These are phyloP conservation scores for Bifiguratus adelaidae DNA, from an alignment of 192 early-diverging fungal genomes.

Conservation along the genomic window DNA sequence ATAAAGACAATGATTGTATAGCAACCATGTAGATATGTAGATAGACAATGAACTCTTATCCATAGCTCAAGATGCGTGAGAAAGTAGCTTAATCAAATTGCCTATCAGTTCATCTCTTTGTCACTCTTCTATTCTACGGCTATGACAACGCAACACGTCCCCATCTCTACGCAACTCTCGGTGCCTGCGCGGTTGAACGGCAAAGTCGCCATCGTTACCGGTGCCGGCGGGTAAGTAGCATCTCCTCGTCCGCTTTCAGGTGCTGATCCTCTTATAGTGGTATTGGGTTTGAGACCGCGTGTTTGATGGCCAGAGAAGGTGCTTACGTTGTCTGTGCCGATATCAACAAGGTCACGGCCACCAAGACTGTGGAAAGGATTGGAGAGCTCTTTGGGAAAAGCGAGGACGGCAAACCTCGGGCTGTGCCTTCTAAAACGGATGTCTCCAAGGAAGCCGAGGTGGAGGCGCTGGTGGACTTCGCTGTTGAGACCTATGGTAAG, in stretches of 20 bases:
- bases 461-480: constrained; percentile 47
- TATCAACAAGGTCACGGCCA: constrained; percentile 52
- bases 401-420: constrained; percentile 25
- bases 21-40: too few relatives aligned
- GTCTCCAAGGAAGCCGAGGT: constrained; percentile 67
- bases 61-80: too few relatives aligned
- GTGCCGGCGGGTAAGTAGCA: constrained; percentile 55
- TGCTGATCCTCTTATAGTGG: constrained; percentile 33
- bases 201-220: constrained; percentile 78
- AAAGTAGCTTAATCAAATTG: too few relatives aligned
- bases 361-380: constrained; percentile 41
- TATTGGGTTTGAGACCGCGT: constrained; percentile 64
- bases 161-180: too few relatives aligned
- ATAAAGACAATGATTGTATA: too few relatives aligned
- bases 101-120: too few relatives aligned
- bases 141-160: too few relatives aligned
- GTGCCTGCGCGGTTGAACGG: too few relatives aligned
- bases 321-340: constrained; percentile 70
- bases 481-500: constrained; percentile 60
- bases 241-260: not conserved
- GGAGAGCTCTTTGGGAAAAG: constrained; percentile 26
- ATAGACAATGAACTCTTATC: too few relatives aligned
- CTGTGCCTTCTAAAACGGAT: constrained; percentile 54
- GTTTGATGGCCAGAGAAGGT: constrained; percentile 72
- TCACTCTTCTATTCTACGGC: too few relatives aligned